Conservation (phyloP, 306 rosid genomes). For the Lathyrus sativus region DNA sequence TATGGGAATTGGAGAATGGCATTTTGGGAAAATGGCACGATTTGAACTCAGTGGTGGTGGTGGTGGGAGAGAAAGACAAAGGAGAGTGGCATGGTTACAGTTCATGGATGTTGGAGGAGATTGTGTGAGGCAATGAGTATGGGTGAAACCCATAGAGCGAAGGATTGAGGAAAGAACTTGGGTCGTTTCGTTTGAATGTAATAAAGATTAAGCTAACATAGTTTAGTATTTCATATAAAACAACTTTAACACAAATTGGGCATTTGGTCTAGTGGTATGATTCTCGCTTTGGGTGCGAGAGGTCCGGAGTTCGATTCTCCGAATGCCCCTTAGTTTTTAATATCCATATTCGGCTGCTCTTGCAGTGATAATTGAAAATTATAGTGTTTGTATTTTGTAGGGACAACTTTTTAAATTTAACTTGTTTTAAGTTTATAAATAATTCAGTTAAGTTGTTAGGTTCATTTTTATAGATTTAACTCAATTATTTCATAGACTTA, state of each 20-base stretch:
- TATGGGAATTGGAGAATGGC: neutral
- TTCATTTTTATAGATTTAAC: no score
- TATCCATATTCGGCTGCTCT: no score
- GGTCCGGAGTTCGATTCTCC: slow-evolving; percentile 41
- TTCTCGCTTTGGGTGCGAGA: slow-evolving; percentile 44
- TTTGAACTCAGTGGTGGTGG: slow-evolving; percentile 21
- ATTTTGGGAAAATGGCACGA: slow-evolving; percentile 38
- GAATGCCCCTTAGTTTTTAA: slow-evolving; percentile 13
- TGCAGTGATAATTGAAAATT: no score
- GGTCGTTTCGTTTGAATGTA: neutral
- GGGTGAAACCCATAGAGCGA: neutral
- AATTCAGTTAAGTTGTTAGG: no score
- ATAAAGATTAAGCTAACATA: no score
- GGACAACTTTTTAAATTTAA: no score
- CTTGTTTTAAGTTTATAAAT: no score
- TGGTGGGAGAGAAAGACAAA: slow-evolving; percentile 40
- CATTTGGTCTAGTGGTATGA: slow-evolving; percentile 43
- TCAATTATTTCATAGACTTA: no score
- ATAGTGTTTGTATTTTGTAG: no score
- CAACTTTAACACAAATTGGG: neutral
- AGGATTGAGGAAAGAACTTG: neutral
- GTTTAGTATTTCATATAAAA: no score
- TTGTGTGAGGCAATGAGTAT: neutral
- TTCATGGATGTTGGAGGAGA: slow-evolving; percentile 48
- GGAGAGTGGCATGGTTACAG: slow-evolving; percentile 49